Percentiles rank a stretch among this genome's conserved stretches.
Evolutionary conservation across 1,139 yeast genomes (phyloP).

Genomic region (Geotrichum siamense): DNA sequence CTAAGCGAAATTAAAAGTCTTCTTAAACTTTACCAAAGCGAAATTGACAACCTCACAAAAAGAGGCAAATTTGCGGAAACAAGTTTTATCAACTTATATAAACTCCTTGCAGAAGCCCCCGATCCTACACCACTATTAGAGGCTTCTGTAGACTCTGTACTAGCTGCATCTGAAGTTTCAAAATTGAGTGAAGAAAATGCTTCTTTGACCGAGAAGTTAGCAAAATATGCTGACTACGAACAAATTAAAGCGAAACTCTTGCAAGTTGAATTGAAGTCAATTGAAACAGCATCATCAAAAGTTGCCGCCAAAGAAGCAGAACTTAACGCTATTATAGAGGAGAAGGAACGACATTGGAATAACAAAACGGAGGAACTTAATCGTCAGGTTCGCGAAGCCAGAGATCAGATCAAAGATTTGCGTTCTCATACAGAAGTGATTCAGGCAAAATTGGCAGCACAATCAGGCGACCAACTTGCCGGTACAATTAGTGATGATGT

Average conservation of each 20-base stretch:
- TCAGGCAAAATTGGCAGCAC: constrained; percentile 28
- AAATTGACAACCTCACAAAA: constrained; percentile 73
- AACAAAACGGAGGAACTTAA: constrained; percentile 44
- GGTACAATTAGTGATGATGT: constrained; percentile 20
- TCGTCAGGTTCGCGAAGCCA: constrained; percentile 38
- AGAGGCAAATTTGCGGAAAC: constrained; percentile 70
- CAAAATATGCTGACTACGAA: constrained; percentile 71
- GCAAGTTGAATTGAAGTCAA: constrained; percentile 42
- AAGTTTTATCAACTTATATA: constrained; percentile 65
- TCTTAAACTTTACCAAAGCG: constrained; percentile 78
- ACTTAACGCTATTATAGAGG: constrained; percentile 37
- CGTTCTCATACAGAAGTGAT: constrained; percentile 25
- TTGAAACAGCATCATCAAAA: constrained; percentile 29
- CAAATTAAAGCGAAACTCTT: constrained; percentile 56
- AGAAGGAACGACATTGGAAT: constrained; percentile 37
- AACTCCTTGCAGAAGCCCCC: constrained; percentile 79
- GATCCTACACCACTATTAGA: constrained; percentile 83
- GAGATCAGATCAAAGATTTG: constrained; percentile 32
- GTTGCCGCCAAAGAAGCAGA: constrained; percentile 36
- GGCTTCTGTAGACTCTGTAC: constrained; percentile 61
- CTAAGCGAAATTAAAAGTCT: constrained; percentile 57
- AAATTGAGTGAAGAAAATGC: constrained; percentile 49
- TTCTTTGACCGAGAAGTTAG: constrained; percentile 51
- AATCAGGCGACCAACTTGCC: constrained; percentile 22
- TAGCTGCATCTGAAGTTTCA: constrained; percentile 49